Percentiles rank a stretch among this genome's conserved stretches.
phyloP scores from a whole-genome alignment of 2,329 filamentous ascomycete species.

The Fusarium solani-melongenae region DNA sequence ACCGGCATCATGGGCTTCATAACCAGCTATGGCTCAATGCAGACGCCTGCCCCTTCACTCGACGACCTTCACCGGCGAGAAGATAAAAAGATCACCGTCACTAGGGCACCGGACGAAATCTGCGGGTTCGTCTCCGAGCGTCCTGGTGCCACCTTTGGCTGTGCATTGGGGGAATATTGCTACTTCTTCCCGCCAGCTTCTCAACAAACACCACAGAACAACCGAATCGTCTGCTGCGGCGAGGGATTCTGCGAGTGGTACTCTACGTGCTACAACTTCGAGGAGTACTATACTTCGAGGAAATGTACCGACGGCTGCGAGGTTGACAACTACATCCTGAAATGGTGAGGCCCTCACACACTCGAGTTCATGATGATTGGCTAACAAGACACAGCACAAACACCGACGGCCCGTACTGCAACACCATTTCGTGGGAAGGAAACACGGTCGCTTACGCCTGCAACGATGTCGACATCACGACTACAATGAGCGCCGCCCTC shows the following conservation, averaged over 20 bases:
- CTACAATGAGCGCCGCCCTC: conserved; percentile 17
- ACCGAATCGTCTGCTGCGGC: conserved; percentile 16
- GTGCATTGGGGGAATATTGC: not conserved
- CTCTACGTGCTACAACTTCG: conserved; percentile 18
- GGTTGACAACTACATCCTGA: conserved; percentile 20
- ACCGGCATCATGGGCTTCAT: conserved; percentile 4
- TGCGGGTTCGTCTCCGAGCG: conserved; percentile 24
- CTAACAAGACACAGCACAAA: conserved; percentile 5
- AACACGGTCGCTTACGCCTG: conserved; percentile 21
- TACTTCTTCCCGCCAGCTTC: conserved; percentile 5
- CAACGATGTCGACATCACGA: conserved; percentile 19
- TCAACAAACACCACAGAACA: not conserved
- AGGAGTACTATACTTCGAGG: conserved; percentile 18
- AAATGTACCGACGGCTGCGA: conserved; percentile 23
- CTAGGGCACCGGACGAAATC: conserved; percentile 5
- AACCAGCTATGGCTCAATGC: not conserved
- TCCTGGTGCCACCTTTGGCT: conserved; percentile 10
- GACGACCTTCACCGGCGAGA: conserved; percentile 7
- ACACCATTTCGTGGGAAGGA: conserved; percentile 13
- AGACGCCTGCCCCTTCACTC: conserved; percentile 10
- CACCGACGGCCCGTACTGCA: conserved; percentile 6
- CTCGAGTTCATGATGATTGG: not conserved
- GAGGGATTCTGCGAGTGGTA: not conserved
- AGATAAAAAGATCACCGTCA: not conserved
- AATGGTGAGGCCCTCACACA: conserved; percentile 9